Percentiles rank a stretch among this genome's conserved stretches.
phyloP scores from a whole-genome alignment of 2,329 filamentous ascomycete genomes.

The Diaporthe citri region DNA sequence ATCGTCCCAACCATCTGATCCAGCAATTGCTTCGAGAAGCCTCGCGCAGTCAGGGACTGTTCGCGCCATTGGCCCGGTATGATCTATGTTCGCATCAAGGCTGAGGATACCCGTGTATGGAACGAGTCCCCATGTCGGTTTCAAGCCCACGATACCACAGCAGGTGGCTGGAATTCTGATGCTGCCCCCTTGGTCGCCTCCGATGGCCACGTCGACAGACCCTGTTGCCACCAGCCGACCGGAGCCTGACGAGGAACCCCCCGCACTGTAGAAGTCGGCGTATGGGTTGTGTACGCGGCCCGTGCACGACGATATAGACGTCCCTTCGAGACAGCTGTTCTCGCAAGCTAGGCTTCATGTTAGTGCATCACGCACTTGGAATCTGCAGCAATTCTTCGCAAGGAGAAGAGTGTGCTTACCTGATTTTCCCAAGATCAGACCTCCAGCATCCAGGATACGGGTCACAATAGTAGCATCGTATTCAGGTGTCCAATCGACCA shows the following conservation, averaged over 20 bases:
- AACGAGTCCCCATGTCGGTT: slow-evolving; percentile 56
- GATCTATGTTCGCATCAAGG: slow-evolving; percentile 58
- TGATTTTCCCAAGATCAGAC: slow-evolving; percentile 44
- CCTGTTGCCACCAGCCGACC: slow-evolving; percentile 46
- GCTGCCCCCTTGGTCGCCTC: slow-evolving; percentile 49
- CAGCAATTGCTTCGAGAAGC: slow-evolving; percentile 55
- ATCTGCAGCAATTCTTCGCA: not conserved
- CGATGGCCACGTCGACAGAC: slow-evolving; percentile 36
- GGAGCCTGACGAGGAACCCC: slow-evolving; percentile 51
- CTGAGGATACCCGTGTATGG: slow-evolving; percentile 58
- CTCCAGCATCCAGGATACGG: slow-evolving; percentile 46
- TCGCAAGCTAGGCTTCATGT: slow-evolving; percentile 46
- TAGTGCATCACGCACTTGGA: not conserved
- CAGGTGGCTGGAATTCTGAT: slow-evolving; percentile 49
- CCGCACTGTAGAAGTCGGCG: slow-evolving; percentile 45
- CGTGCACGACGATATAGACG: slow-evolving; percentile 47
- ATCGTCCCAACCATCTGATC: slow-evolving; percentile 59
- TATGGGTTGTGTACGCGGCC: slow-evolving; percentile 48
- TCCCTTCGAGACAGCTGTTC: slow-evolving; percentile 47
- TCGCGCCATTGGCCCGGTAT: slow-evolving; percentile 57
- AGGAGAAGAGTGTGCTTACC: not conserved
- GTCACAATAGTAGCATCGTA: slow-evolving; percentile 44
- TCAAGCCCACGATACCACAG: slow-evolving; percentile 52
- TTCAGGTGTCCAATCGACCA: slow-evolving; percentile 42
- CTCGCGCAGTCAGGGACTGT: slow-evolving; percentile 55